Conservation (phyloP, 371 early-diverging fungal species). For the Batkoa obscura region DNA sequence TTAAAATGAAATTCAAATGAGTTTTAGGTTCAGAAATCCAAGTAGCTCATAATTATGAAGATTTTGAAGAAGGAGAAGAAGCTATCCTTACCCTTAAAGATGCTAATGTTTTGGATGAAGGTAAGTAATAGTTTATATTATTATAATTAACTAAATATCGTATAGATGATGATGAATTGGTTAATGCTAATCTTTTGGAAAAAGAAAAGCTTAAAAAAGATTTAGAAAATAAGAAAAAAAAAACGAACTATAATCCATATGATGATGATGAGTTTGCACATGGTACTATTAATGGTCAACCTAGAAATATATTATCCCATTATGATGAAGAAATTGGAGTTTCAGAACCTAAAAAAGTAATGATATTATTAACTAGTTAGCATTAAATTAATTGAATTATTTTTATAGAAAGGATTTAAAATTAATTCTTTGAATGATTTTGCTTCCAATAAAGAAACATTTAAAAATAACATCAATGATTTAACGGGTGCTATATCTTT, state of each 20-base stretch:
- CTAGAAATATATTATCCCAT: slow-evolving; percentile 47
- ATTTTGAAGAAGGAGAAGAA: slow-evolving; percentile 54
- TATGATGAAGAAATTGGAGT: slow-evolving; percentile 53
- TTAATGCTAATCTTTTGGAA: slow-evolving; percentile 48
- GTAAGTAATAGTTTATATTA: slow-evolving; percentile 1
- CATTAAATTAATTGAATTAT: neutral
- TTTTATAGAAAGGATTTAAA: slow-evolving; percentile 7
- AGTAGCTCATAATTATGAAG: slow-evolving; percentile 53
- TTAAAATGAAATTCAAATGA: no score
- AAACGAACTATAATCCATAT: slow-evolving; percentile 45
- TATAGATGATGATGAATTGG: slow-evolving; percentile 55
- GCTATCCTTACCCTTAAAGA: slow-evolving; percentile 77
- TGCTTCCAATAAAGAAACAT: neutral
- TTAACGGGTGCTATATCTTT: slow-evolving; percentile 8
- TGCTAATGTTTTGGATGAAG: slow-evolving; percentile 44
- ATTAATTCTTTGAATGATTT: neutral
- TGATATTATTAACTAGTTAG: slow-evolving; percentile 10
- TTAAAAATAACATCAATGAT: slow-evolving; percentile 8
- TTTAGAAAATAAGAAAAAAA: slow-evolving; percentile 44
- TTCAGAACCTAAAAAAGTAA: slow-evolving; percentile 15
- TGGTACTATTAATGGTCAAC: slow-evolving; percentile 14
- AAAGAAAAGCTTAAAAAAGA: slow-evolving; percentile 41
- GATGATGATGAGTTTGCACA: slow-evolving; percentile 47
- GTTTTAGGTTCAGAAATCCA: no score
- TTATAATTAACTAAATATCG: neutral